Evolutionary conservation across 1,139 yeast species (phyloP).

Genomic region (Pichia sp.): DNA sequence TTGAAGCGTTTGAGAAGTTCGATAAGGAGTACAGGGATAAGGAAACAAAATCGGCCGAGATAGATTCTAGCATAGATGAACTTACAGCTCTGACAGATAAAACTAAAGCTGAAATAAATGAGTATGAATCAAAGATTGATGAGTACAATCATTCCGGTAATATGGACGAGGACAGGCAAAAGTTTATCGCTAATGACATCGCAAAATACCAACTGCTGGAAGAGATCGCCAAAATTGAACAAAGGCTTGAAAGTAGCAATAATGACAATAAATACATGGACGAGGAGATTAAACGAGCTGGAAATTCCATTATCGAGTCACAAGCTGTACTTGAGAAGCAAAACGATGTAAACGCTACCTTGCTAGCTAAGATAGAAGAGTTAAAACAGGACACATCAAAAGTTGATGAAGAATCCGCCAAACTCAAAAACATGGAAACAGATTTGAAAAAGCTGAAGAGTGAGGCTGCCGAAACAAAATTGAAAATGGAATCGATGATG

Average conservation of each 20-base stretch:
- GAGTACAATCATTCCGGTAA: background rate
- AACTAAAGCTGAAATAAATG: conserved; percentile 20
- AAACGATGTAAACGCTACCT: conserved; percentile 1
- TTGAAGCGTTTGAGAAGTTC: conserved; percentile 19
- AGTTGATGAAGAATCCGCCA: conserved; percentile 2
- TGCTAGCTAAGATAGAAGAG: conserved; percentile 1
- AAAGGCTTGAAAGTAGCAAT: conserved; percentile 32
- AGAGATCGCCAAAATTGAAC: conserved; percentile 36
- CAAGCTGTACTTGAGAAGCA: conserved; percentile 9
- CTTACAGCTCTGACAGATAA: conserved; percentile 19
- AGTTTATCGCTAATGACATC: conserved; percentile 31
- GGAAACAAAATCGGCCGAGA: conserved; percentile 19
- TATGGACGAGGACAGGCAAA: background rate
- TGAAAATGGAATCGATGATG: conserved; percentile 3
- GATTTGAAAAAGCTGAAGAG: background rate
- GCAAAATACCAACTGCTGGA: conserved; percentile 30
- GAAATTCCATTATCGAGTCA: conserved; percentile 48
- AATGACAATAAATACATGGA: conserved; percentile 61
- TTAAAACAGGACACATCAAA: conserved; percentile 7
- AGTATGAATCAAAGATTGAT: conserved; percentile 11
- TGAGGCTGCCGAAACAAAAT: background rate
- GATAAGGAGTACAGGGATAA: conserved; percentile 25
- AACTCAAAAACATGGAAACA: background rate
- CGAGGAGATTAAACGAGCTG: conserved; percentile 57
- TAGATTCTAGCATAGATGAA: conserved; percentile 13